Evolutionary conservation across 805 yeast species (phyloP).

Genomic region (Starmerella floricola): DNA sequence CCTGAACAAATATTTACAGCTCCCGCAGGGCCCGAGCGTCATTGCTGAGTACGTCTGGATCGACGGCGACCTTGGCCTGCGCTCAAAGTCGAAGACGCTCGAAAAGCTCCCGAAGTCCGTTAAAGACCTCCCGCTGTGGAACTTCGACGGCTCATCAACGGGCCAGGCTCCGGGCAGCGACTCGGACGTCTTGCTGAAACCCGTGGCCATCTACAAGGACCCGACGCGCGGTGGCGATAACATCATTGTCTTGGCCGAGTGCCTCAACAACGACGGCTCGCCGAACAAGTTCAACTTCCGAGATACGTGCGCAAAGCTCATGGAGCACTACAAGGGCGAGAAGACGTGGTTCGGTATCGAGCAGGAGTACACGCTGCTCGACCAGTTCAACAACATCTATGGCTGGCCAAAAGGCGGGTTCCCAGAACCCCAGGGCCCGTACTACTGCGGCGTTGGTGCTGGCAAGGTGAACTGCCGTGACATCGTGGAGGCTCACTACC

Average conservation of each 20-base stretch:
- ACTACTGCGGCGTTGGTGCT: slow-evolving; percentile 99
- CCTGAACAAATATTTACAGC: slow-evolving; percentile 66
- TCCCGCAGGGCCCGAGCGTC: slow-evolving; percentile 74
- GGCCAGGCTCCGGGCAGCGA: slow-evolving; percentile 98
- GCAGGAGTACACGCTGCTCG: slow-evolving; percentile 96
- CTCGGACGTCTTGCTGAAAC: slow-evolving; percentile 89
- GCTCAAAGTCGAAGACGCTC: slow-evolving; percentile 91
- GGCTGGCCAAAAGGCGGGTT: slow-evolving; percentile 99
- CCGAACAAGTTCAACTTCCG: slow-evolving; percentile 98
- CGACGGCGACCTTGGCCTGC: slow-evolving; percentile 78
- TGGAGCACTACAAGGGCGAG: slow-evolving; percentile 79
- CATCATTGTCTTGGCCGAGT: slow-evolving; percentile 86
- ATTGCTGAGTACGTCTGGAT: slow-evolving; percentile 98
- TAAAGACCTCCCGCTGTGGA: slow-evolving; percentile 96
- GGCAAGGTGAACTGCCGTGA: slow-evolving; percentile 98
- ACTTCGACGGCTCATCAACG: slow-evolving; percentile 97
- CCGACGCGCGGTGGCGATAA: slow-evolving; percentile 98
- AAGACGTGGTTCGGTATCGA: slow-evolving; percentile 96
- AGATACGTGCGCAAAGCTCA: slow-evolving; percentile 88
- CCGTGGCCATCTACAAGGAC: slow-evolving; percentile 89
- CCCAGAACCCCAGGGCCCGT: slow-evolving; percentile 99
- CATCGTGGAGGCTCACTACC: slow-evolving; percentile 97
- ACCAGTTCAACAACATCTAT: slow-evolving; percentile 75
- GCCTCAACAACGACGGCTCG: slow-evolving; percentile 97
- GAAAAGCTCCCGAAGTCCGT: slow-evolving; percentile 51